Evolutionary conservation across 2,329 filamentous ascomycete species (phyloP), one percentile per base, ranked within the genome.

Genomic region (Ceratocystis albifundus): DNA sequence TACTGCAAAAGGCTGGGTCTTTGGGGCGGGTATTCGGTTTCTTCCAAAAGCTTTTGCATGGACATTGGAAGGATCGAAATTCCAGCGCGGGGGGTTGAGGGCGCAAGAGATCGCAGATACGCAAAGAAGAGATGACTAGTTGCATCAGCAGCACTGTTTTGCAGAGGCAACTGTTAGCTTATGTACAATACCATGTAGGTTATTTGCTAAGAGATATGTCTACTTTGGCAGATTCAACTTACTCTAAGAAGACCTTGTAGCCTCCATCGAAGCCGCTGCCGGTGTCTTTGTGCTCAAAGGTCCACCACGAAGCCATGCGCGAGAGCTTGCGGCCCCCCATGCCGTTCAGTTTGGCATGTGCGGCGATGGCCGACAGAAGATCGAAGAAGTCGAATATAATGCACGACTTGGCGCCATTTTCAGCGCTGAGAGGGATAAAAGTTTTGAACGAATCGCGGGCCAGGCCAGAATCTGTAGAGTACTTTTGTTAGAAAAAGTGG

Each of bases 331-430:
- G 86, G 30, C 94, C 94, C 68, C 91, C 90, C 69, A 99, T 84
- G 55, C 94, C 94, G 74, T 99, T 99, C 65, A 80, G 85, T 78
- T 97, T 97, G 70, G 90, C 90, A 72, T 96, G 90, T 15, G 94
- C 94, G 44, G 94, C 92, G 71, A 96, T 85, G 6, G 93, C 90
- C 2, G 93, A 86, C 57, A 99, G 78, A 0, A 99, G 84, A 71
- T 97, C 93, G 76, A 97, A 99, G 76, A 96, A 97, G 76, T 96
- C 89, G 72, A 95, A 92, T 67, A 96, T 93, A 73, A 99, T 96
- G 72, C 86, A 87, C 62, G 88, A 88, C 64, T 90, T 87, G 32
- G 91, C 85, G 68, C 89, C 86, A 20, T 90, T 95, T 68, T 96
- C 92, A 36, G 95, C 89, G 73, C 91, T 95, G 65, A 99, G 82